Evolutionary conservation across 768 basidiomycete species (phyloP).

Genomic region (Phylloporus arenicola): DNA sequence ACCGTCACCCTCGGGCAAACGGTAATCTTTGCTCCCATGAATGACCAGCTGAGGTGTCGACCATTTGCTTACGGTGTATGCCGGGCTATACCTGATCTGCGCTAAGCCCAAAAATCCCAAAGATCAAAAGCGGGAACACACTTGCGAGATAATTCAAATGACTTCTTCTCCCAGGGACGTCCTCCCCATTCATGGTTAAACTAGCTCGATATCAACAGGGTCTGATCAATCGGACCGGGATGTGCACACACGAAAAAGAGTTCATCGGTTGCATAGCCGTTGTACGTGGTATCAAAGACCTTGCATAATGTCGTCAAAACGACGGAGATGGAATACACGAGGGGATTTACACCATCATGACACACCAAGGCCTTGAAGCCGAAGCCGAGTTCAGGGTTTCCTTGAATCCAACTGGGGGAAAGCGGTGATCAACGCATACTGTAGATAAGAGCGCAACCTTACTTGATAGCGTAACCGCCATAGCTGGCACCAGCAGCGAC

Average conservation of each 20-base stretch:
- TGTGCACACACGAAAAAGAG: conserved; percentile 70
- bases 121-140: conserved; percentile 23
- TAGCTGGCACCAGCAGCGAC: conserved; percentile 80
- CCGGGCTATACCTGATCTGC: conserved; percentile 60
- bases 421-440: conserved; percentile 1
- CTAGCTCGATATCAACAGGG: conserved; percentile 32
- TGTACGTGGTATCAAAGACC: conserved; percentile 74
- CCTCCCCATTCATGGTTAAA: conserved; percentile 88
- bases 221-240: background rate
- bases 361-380: conserved; percentile 88
- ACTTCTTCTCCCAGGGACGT: conserved; percentile 65
- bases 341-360: conserved; percentile 75
- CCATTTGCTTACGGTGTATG: conserved; percentile 80
- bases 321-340: background rate
- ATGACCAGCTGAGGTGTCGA: conserved; percentile 79
- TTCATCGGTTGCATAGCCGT: conserved; percentile 88
- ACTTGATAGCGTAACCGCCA: conserved; percentile 91
- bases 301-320: conserved; percentile 17
- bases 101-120: background rate
- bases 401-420: conserved; percentile 80
- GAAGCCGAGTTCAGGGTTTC: conserved; percentile 83
- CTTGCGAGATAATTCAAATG: conserved; percentile 52
- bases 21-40: conserved; percentile 85
- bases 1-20: conserved; percentile 80
- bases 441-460: conserved; percentile 12